Evolutionary conservation across 2,329 filamentous ascomycete genomes (phyloP).

Genomic region (Xylariaceae sp.): DNA sequence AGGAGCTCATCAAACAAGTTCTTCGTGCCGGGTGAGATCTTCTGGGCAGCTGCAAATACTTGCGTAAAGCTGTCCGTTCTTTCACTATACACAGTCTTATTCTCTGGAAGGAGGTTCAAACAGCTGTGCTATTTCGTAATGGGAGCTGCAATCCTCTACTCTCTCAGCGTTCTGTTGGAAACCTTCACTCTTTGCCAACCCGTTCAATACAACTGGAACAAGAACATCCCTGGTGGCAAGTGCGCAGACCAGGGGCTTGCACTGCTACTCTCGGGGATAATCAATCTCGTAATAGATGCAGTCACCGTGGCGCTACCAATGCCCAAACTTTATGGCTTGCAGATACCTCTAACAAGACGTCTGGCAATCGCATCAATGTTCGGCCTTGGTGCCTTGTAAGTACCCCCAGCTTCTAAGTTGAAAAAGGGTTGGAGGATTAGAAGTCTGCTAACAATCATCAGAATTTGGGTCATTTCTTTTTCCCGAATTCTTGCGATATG

Average conservation of each 20-base stretch:
- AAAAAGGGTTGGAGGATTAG: too few species aligned
- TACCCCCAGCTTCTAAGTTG: too few species aligned
- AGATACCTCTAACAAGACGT: conserved; percentile 7
- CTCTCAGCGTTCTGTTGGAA: conserved; percentile 9
- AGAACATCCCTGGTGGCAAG: conserved; percentile 9
- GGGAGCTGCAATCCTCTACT: conserved; percentile 2
- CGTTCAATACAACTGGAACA: conserved; percentile 16
- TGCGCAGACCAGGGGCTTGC: conserved; percentile 2
- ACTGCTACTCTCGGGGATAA: conserved; percentile 8
- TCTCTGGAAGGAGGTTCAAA: conserved; percentile 5
- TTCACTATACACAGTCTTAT: conserved; percentile 16
- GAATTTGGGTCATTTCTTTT: conserved; percentile 5
- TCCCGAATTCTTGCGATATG: neutral
- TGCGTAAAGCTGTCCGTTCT: conserved; percentile 16
- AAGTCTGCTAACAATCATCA: too few species aligned
- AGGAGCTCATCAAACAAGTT: too few species aligned
- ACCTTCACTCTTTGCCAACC: conserved; percentile 14
- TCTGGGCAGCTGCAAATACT: conserved; percentile 17
- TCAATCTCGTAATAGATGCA: conserved; percentile 15
- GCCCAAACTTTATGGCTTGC: conserved; percentile 12
- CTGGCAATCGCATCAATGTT: conserved; percentile 16
- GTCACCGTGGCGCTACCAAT: conserved; percentile 14
- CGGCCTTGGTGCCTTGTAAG: conserved; percentile 16
- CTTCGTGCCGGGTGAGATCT: too few species aligned
- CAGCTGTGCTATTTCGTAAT: conserved; percentile 10